These are phyloP conservation scores for Backusella psychrophila DNA, from an alignment of 192 early-diverging fungal species.

Conservation along the genomic window DNA sequence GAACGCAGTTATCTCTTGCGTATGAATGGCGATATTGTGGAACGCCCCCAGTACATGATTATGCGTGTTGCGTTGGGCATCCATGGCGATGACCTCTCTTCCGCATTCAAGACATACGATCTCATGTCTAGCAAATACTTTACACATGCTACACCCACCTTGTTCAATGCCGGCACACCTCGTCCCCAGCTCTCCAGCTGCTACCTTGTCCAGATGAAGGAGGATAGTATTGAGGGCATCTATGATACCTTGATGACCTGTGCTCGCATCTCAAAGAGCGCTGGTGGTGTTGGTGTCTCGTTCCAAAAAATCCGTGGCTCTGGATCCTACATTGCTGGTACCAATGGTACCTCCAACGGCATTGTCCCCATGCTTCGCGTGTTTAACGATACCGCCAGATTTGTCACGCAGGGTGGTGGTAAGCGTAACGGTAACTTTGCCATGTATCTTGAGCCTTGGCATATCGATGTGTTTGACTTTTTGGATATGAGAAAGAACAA, in stretches of 20 bases:
- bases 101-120: slow-evolving; percentile 89
- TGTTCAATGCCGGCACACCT: slow-evolving; percentile 98
- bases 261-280: slow-evolving; percentile 94
- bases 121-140: slow-evolving; percentile 93
- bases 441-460: slow-evolving; percentile 98
- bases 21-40: slow-evolving; percentile 77
- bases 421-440: slow-evolving; percentile 96
- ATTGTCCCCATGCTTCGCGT: slow-evolving; percentile 97
- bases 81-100: slow-evolving; percentile 85
- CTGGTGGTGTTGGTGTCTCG: slow-evolving; percentile 93
- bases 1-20: slow-evolving; percentile 90
- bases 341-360: slow-evolving; percentile 95
- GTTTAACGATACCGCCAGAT: slow-evolving; percentile 96
- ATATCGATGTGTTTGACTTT: slow-evolving; percentile 94
- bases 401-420: slow-evolving; percentile 97
- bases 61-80: slow-evolving; percentile 99
- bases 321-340: slow-evolving; percentile 96
- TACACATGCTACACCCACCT: slow-evolving; percentile 93
- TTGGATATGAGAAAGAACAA: slow-evolving; percentile 95
- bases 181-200: slow-evolving; percentile 92
- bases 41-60: slow-evolving; percentile 95
- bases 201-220: slow-evolving; percentile 91
- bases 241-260: slow-evolving; percentile 95
- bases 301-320: slow-evolving; percentile 93
- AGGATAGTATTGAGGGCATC: slow-evolving; percentile 96